phyloP scores from a whole-genome alignment of 2,329 filamentous ascomycete genomes.

The Atkinsonella hypoxylon region DNA sequence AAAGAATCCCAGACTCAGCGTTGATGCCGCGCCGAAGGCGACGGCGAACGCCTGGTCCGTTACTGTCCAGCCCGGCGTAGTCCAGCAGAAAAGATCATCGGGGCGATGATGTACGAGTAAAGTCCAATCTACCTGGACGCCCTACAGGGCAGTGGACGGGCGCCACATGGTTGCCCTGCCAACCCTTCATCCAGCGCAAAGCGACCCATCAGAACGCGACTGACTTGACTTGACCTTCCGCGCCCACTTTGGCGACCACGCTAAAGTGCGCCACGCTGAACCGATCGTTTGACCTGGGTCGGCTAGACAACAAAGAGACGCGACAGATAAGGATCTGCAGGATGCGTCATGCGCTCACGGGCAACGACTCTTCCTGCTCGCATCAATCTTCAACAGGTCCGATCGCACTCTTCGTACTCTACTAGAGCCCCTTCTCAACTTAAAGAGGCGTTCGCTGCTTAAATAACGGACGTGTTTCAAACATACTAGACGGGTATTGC shows the following conservation, averaged over 20 bases:
- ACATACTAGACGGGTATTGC: not conserved
- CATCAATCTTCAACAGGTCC: not conserved
- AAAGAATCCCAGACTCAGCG: no score
- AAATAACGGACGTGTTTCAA: not conserved
- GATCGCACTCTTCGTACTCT: no score
- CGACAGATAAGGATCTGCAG: not conserved
- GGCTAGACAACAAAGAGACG: no score
- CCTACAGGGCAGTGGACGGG: not conserved
- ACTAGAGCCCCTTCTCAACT: not conserved
- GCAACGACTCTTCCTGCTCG: not conserved
- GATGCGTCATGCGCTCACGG: not conserved
- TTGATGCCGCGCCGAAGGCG: no score
- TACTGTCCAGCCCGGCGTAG: not conserved
- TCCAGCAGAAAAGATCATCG: not conserved
- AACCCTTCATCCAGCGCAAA: no score
- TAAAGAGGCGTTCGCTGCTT: not conserved
- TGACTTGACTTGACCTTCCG: not conserved
- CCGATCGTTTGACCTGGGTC: no score
- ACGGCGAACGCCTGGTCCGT: no score
- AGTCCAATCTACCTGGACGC: not conserved
- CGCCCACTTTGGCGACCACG: not conserved
- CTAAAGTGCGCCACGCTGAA: no score
- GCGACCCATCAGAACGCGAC: no score
- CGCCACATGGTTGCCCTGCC: not conserved
- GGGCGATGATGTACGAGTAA: not conserved